These are phyloP conservation scores for Wallacemonas sp. DNA, from an alignment of 208 protist species.

Conservation along the genomic window DNA sequence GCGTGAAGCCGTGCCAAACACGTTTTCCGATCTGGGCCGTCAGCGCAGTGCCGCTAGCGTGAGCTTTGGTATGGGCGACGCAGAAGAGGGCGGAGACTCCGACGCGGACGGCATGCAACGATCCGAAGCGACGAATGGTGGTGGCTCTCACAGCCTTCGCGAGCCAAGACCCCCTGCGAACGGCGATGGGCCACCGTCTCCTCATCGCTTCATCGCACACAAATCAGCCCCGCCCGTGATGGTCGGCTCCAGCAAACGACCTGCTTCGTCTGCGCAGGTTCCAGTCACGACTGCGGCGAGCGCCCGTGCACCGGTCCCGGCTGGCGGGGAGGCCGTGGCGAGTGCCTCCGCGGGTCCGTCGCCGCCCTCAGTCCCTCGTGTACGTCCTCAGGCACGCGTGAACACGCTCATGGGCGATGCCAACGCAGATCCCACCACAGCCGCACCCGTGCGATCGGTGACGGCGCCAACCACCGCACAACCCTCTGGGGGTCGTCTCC, in stretches of 20 bases:
- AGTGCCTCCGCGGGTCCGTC: neutral
- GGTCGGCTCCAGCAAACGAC: neutral
- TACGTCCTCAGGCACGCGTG: neutral
- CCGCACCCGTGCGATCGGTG: neutral
- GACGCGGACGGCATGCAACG: neutral
- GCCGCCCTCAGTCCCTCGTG: neutral
- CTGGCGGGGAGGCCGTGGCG: neutral
- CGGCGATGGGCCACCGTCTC: neutral
- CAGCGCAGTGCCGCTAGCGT: slow-evolving; percentile 5
- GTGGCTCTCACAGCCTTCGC: neutral
- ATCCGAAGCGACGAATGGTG: neutral
- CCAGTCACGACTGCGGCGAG: neutral
- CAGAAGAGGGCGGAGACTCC: neutral
- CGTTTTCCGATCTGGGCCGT: neutral
- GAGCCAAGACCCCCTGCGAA: neutral
- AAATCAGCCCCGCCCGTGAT: neutral
- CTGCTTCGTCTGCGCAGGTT: neutral
- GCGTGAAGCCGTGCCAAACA: neutral
- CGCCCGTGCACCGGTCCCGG: neutral
- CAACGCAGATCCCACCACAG: neutral
- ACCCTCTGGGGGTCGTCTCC: neutral
- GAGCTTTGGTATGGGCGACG: neutral
- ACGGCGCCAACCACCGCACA: neutral
- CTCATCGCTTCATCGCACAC: neutral
- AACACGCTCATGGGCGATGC: neutral